Conservation (phyloP, 169 alveolate genomes). For the Hammondia hammondi region DNA sequence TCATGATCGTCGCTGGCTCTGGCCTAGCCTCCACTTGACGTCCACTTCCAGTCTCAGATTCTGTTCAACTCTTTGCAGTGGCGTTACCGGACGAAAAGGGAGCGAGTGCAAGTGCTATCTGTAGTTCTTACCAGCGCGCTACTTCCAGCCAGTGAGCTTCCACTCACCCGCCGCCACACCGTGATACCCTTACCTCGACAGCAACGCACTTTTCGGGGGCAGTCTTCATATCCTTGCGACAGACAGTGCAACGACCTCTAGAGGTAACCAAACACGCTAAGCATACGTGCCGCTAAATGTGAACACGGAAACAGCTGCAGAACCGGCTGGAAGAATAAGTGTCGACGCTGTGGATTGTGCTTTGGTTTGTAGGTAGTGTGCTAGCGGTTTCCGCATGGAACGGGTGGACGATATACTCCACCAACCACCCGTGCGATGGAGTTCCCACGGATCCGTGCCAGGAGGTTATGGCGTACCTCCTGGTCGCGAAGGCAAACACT, state of each 20-base stretch:
- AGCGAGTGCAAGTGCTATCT: background rate
- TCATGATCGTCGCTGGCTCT: no score
- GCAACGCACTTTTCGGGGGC: no score
- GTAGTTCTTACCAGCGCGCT: background rate
- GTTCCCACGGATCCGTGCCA: background rate
- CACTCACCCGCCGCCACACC: no score
- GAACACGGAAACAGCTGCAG: no score
- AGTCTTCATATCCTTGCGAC: no score
- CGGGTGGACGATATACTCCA: background rate
- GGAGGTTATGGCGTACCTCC: background rate
- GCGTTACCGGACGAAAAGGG: background rate
- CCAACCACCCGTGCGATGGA: background rate
- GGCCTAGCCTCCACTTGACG: no score
- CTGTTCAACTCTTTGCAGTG: background rate
- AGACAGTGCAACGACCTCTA: no score
- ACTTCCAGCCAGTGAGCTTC: background rate
- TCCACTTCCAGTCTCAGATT: no score
- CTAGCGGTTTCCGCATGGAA: conserved; percentile 21
- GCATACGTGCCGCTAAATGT: no score
- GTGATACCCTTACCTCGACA: no score
- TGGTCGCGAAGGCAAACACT: background rate
- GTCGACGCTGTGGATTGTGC: background rate
- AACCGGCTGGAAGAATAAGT: no score
- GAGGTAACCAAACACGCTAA: no score
- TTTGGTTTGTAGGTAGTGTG: background rate